Evolutionary conservation across 305 asterid species (phyloP), one percentile per base, ranked within the genome.

Genomic region (Fraxinus platypoda): DNA sequence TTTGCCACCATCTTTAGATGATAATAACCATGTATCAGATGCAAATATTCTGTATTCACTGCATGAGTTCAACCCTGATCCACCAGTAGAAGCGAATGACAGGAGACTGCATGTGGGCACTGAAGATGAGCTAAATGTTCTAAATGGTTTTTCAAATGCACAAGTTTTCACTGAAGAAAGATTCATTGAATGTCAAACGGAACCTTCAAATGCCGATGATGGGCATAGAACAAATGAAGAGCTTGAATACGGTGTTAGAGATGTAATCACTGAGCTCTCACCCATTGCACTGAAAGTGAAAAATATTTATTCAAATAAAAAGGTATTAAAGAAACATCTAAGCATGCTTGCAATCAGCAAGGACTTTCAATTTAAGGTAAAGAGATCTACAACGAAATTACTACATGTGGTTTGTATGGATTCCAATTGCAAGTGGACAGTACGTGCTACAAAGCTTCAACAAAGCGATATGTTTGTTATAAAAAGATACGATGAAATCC

Each of bases 311-410:
- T 71, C 75, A 33, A 71, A 71, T 31, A 71, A 71, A 71, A 30
- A 33, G 75, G 75, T 71, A 30, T 71, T 71, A 33, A 71, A 71
- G 41, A 71, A 71, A 71, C 75, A 71, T 71, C 75, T 71, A 38
- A 71, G 75, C 75, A 31, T 71, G 75, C 75, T 71, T 71, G 75
- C 75, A 71, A 71, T 71, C 43, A 71, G 75, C 75, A 71, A 71
- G 75, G 75, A 71, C 75, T 71, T 71, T 71, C 75, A 71, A 8
- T 71, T 30, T 33, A 71, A 71, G 75, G 75, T 71, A 71, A 71
- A 71, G 75, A 71, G 75, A 71, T 71, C 75, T 31, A 71, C 75
- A 31, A 71, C 75, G 6, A 71, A 71, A 71, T 71, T 71, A 71
- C 37, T 71, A 38, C 75, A 71, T 33, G 75, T 71, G 25, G 41